A percentile compares a stretch with the other conserved stretches of the same genome.
These are phyloP conservation scores for Plantago coronopus DNA, from an alignment of 305 asterid genomes.

Conservation along the genomic window DNA sequence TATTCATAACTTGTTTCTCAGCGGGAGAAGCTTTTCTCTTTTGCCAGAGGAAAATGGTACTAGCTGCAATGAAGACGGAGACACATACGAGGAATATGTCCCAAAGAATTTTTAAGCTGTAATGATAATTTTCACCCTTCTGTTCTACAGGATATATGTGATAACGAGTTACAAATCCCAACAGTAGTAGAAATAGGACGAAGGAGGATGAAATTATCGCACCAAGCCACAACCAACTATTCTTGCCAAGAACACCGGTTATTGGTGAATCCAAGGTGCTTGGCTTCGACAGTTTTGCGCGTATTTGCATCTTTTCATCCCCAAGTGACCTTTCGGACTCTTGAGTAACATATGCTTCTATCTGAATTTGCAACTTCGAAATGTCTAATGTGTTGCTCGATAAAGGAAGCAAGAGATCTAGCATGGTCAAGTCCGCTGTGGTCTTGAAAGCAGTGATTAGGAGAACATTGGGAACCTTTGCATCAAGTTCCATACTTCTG, in stretches of 20 bases:
- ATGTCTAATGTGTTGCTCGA: conserved; percentile 27
- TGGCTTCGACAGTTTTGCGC: conserved; percentile 39
- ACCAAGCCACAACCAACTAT: conserved; percentile 61
- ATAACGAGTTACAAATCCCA: conserved; percentile 52
- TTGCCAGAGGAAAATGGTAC: conserved; percentile 42
- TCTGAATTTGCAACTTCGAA: conserved; percentile 37
- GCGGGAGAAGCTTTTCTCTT: conserved; percentile 25
- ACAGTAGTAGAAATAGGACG: conserved; percentile 40
- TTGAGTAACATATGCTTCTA: conserved; percentile 57
- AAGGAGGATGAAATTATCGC: conserved; percentile 53
- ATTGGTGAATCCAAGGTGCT: conserved; percentile 41
- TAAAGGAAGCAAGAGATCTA: conserved; percentile 54
- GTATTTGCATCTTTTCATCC: conserved; percentile 31
- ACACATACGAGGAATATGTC: conserved; percentile 49
- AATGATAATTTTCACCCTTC: conserved; percentile 45
- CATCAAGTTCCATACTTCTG: conserved; percentile 11
- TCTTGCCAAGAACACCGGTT: conserved; percentile 38
- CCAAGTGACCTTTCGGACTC: conserved; percentile 33
- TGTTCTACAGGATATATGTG: conserved; percentile 51
- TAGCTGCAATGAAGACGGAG: conserved; percentile 36
- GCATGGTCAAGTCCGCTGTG: conserved; percentile 45
- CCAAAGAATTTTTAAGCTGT: conserved; percentile 50
- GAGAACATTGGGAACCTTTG: conserved; percentile 30
- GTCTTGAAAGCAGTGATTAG: conserved; percentile 54
- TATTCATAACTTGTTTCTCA: conserved; percentile 31